Conservation (phyloP, 805 yeast species). For the Metschnikowia colocasiae region DNA sequence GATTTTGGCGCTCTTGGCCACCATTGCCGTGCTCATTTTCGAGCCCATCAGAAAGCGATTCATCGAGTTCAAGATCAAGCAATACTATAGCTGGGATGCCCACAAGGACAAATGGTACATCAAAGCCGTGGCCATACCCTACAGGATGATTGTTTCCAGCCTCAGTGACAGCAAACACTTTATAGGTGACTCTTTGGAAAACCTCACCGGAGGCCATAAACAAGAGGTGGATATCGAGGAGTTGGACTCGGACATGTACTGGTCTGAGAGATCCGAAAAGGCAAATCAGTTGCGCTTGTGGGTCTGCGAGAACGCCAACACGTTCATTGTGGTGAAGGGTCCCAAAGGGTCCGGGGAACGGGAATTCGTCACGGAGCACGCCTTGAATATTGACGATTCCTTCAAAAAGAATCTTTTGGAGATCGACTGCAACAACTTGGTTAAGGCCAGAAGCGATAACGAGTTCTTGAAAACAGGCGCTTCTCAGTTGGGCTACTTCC, state of each 20-base stretch:
- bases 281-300: constrained; percentile 69
- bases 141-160: constrained; percentile 23
- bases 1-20: constrained; percentile 72
- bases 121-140: constrained; percentile 27
- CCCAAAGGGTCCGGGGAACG: constrained; percentile 95
- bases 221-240: constrained; percentile 16
- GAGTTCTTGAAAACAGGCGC: constrained; percentile 67
- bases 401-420: constrained; percentile 49
- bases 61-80: constrained; percentile 69
- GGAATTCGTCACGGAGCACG: constrained; percentile 67
- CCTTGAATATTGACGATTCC: constrained; percentile 50
- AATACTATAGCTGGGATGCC: constrained; percentile 49
- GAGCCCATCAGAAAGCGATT: constrained; percentile 89
- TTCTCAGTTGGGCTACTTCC: constrained; percentile 80
- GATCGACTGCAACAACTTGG: constrained; percentile 74
- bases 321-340: constrained; percentile 86
- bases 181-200: constrained; percentile 27
- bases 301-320: constrained; percentile 84
- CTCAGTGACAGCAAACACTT: constrained; percentile 33
- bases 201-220: constrained; percentile 14
- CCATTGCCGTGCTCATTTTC: constrained; percentile 77
- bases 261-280: constrained; percentile 70
- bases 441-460: constrained; percentile 71
- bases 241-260: constrained; percentile 35
- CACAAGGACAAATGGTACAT: constrained; percentile 36